Conservation (phyloP, 768 basidiomycete species). For the Asterophora parasitica region DNA sequence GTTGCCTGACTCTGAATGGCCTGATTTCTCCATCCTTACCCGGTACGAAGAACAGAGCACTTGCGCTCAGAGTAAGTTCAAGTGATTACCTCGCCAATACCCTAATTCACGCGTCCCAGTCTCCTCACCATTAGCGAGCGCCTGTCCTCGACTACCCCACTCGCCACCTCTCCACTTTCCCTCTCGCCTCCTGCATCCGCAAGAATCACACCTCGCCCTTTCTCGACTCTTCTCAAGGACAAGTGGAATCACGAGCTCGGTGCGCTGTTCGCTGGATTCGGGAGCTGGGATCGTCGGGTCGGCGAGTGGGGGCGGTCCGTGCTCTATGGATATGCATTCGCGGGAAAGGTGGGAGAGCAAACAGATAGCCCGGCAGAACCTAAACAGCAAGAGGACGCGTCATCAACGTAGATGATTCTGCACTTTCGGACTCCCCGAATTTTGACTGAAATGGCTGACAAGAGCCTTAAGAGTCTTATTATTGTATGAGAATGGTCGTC, state of each 20-base stretch:
- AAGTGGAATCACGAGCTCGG: slow-evolving; percentile 59
- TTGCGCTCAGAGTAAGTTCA: slow-evolving; percentile 51
- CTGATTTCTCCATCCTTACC: neutral
- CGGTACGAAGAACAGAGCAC: slow-evolving; percentile 45
- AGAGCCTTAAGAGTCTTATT: too few species aligned
- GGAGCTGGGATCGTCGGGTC: slow-evolving; percentile 41
- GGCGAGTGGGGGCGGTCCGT: slow-evolving; percentile 42
- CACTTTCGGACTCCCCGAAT: too few species aligned
- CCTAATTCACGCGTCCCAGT: neutral
- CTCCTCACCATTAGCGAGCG: slow-evolving; percentile 35
- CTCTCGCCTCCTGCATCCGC: slow-evolving; percentile 52
- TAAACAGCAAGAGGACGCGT: too few species aligned
- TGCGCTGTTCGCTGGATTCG: slow-evolving; percentile 36
- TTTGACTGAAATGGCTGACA: too few species aligned
- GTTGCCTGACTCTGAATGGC: too few species aligned
- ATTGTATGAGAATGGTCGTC: neutral
- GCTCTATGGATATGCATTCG: slow-evolving; percentile 40
- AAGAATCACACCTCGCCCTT: slow-evolving; percentile 44
- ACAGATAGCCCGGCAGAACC: too few species aligned
- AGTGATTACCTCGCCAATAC: neutral
- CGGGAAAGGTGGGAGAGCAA: too few species aligned
- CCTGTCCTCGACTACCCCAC: slow-evolving; percentile 42
- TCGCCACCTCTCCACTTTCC: slow-evolving; percentile 41
- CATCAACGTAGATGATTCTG: too few species aligned
- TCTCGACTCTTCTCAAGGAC: slow-evolving; percentile 43